Base-by-base conservation (phyloP, 139 green algal species). In the Nannochloris sp. region DNA sequence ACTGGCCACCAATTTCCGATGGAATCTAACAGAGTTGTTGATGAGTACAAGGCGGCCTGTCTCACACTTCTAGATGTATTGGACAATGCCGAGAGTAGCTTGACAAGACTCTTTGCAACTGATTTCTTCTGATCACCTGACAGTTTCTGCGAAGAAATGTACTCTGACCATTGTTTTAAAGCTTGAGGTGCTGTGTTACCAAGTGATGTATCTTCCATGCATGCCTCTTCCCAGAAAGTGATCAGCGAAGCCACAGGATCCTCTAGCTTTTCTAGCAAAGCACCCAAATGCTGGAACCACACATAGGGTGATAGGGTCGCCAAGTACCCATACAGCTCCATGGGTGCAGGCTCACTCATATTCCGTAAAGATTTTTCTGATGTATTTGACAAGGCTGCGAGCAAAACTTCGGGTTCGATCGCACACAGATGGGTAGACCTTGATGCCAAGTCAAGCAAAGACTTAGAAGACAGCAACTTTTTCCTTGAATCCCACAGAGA, bases 1-100 rank as follows among this genome's bases (percentile, higher is more conserved):
- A 25, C n/a, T 9, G 46, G 21, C 57, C 57, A 64, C 57, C 57
- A 64, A 16, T 25, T 31, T 2, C 18, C 9, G 8, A 64, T 31
- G 25, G n/a, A 27, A 36, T 25, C 19, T 9, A 31, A 18, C 3
- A 64, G 23, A 23, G 0, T 56, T 27, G 12, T 4, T 4, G 19
- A 46, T 15, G 29, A 25, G 7, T 19, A 11, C 4, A 55, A 29
- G 4, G 24, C 69, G 1, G 69, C 62, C 3, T n/a, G 7, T 11
- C 69, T 61, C 43, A 71, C 48, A 11, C 10, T 48, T 12, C 44
- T 27, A 44, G 44, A n/a, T 10, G 69, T 49, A 56, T 67, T 53
- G 62, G 25, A 23, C 34, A 75, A 31, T 34, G 37, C 46, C 9
- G 46, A 53, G 16, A 53, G 46, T 21, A 53, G 24, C 18, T 53